phyloP scores from a whole-genome alignment of 805 yeast species.

The Yarrowia porcina region DNA sequence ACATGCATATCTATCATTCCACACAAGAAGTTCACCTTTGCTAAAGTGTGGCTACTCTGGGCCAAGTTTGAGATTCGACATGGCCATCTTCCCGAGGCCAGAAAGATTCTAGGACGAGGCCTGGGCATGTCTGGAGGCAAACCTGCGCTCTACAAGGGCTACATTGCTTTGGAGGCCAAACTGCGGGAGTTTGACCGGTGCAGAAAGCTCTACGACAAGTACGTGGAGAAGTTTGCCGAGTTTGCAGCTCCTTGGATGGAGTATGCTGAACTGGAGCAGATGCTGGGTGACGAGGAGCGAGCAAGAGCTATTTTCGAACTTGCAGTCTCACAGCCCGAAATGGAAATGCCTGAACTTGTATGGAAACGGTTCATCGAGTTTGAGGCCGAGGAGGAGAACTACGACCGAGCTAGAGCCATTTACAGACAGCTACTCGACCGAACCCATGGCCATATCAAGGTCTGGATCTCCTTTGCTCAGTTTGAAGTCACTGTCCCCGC shows the following conservation, averaged over 20 bases:
- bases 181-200: conserved; percentile 80
- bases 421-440: conserved; percentile 44
- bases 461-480: conserved; percentile 66
- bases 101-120: conserved; percentile 68
- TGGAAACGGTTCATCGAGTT: conserved; percentile 52
- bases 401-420: conserved; percentile 51
- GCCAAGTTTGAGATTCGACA: conserved; percentile 74
- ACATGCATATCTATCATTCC: conserved; percentile 52
- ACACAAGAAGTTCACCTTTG: conserved; percentile 59
- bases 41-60: conserved; percentile 67
- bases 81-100: conserved; percentile 48
- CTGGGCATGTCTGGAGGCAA: conserved; percentile 64
- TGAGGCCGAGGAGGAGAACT: conserved; percentile 59
- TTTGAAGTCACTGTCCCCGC: conserved; percentile 61
- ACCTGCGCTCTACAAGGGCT: conserved; percentile 54
- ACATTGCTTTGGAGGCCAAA: conserved; percentile 63
- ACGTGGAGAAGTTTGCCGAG: conserved; percentile 49
- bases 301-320: conserved; percentile 60
- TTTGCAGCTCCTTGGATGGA: conserved; percentile 52
- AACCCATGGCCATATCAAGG: conserved; percentile 38
- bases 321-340: conserved; percentile 41
- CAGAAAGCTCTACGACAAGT: conserved; percentile 65
- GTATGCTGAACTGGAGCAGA: conserved; percentile 66
- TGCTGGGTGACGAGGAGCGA: conserved; percentile 65
- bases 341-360: conserved; percentile 35